Evolutionary conservation across 495 filamentous ascomycete species (phyloP).

Genomic region (Aspergillus asperescens): DNA sequence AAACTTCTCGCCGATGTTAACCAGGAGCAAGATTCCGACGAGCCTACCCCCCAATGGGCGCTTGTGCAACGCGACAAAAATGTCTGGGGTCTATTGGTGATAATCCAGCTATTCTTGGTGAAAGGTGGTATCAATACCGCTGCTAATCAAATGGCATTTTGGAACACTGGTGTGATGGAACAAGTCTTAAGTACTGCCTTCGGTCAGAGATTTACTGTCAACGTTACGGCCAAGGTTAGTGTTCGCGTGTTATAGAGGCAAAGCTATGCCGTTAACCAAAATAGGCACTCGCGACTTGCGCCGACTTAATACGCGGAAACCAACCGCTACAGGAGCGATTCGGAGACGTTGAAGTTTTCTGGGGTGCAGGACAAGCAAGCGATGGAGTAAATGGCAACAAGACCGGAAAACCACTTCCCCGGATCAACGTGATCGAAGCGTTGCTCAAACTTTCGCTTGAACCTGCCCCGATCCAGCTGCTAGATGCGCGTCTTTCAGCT

Average conservation of each 20-base stretch:
- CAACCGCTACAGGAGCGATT: conserved; percentile 74
- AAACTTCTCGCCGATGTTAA: conserved; percentile 63
- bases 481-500: conserved; percentile 77
- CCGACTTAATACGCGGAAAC: conserved; percentile 84
- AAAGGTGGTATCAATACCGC: conserved; percentile 72
- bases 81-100: conserved; percentile 80
- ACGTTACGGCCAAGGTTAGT: conserved; percentile 74
- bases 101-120: conserved; percentile 80
- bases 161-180: conserved; percentile 73
- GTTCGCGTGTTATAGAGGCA: conserved; percentile 2
- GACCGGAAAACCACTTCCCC: conserved; percentile 41
- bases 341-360: conserved; percentile 60
- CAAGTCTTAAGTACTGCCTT: conserved; percentile 82
- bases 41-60: conserved; percentile 64
- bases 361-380: conserved; percentile 26
- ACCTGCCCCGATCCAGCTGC: conserved; percentile 56
- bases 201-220: conserved; percentile 63
- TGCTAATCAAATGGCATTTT: conserved; percentile 81
- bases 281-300: conserved; percentile 76
- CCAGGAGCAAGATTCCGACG: conserved; percentile 49
- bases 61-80: conserved; percentile 81
- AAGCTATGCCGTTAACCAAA: conserved; percentile 16
- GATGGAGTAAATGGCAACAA: conserved; percentile 40
- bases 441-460: conserved; percentile 82
- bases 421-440: conserved; percentile 88